phyloP scores from a whole-genome alignment of 345 rosid species.

The Arabidopsis suecica region DNA sequence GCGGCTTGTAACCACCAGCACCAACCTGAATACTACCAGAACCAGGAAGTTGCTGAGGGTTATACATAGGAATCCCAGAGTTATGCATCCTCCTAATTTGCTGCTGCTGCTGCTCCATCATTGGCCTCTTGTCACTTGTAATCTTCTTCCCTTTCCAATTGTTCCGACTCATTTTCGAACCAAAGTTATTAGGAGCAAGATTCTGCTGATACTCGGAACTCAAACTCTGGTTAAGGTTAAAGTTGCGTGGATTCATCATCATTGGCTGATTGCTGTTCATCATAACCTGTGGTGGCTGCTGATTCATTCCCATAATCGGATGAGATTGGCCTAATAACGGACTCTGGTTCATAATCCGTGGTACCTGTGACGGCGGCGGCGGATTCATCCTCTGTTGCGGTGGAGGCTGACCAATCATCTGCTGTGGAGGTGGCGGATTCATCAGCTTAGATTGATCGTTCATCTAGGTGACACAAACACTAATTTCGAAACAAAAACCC shows the following conservation, averaged over 20 bases:
- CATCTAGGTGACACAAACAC: constrained; percentile 46
- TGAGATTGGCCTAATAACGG: constrained; percentile 54
- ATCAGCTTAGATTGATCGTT: constrained; percentile 62
- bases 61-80: constrained; percentile 50
- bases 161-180: constrained; percentile 42
- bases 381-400: constrained; percentile 46
- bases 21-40: constrained; percentile 38
- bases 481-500: constrained; percentile 20
- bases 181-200: constrained; percentile 47
- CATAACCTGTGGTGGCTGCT: constrained; percentile 51
- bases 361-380: constrained; percentile 51
- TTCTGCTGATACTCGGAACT: constrained; percentile 52
- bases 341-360: constrained; percentile 53
- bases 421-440: constrained; percentile 55
- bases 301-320: constrained; percentile 52
- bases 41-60: constrained; percentile 54
- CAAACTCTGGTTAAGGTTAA: constrained; percentile 48
- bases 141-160: constrained; percentile 88
- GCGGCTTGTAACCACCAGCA: constrained; percentile 73
- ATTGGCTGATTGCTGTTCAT: constrained; percentile 52
- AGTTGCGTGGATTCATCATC: constrained; percentile 59
- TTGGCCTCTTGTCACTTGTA: constrained; percentile 44
- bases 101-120: constrained; percentile 46
- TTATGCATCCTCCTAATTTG: constrained; percentile 52
- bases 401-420: constrained; percentile 50